Base-by-base conservation (phyloP, 2,329 filamentous ascomycete species). In the Pestalotiopsis sp. region DNA sequence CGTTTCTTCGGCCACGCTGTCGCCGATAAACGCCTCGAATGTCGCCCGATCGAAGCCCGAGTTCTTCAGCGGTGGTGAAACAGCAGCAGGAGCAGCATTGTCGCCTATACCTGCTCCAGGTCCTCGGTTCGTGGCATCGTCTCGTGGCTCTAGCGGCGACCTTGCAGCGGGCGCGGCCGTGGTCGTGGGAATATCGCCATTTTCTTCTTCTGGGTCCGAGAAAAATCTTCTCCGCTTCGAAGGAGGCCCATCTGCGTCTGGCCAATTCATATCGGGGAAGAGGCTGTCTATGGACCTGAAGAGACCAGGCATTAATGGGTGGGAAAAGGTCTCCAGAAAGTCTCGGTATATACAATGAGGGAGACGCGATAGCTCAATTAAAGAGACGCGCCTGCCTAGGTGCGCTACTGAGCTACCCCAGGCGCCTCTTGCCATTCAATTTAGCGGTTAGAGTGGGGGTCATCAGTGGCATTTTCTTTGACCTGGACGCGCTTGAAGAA, bases 1-100 rank as follows among this genome's bases (percentile, higher is more conserved):
- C 0, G 83, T 78, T 27, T 87, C 82, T 0, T 81, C 69, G 6
- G 82, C 77, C 23, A 92, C 82, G 65, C 86, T 86, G 68, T 87
- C 85, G 45, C 89, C 90, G 25, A 92, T 80, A 69, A 92, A 86
- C 68, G 80, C 82, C 73, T 91, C 85, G 67, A 92, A 90, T 0
- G 82, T 84, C 39, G 82, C 83, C 68, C 84, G 81, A 72, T 91
- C 87, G 70, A 92, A 92, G 0, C 77, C 77, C 23, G 56, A 60
- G 27, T 36, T 56, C 36, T 45, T 59, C 25, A 13, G 9, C 17
- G 69, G 67, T 68, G 70, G 7, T 68, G 68, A 64, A 71, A 62
- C 6, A 67, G 66, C 61, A 58, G 52, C 66, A 49, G 49, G 67
- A 41, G 20, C 61, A 38, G 49, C 39, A 56, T 59, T 17, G 39